Base-by-base conservation (phyloP, 75 land plant species). In the Picea glauca region DNA sequence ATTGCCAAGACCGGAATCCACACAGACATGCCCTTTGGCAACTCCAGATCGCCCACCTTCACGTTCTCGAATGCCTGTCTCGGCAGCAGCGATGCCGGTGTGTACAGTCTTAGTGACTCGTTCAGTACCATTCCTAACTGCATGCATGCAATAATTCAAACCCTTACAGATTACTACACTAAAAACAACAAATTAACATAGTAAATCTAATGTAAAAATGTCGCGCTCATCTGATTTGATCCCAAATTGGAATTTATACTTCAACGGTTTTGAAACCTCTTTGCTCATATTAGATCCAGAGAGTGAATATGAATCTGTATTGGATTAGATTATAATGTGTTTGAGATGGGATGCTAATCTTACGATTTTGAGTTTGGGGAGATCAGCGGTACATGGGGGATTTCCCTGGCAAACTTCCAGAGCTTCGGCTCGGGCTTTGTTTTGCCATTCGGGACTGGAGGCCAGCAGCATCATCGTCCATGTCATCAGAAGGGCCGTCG, bases 381-480 rank as follows among this genome's bases (percentile, higher is more conserved):
- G 87, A 26, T 88, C 88, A 31, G 89, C 88, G 63, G 74, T 58
- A 3, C 80, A 80, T 14, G 91, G 94, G 3, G 87, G 77, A 1
- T 64, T 43, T 0, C 77, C 84, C 20, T 76, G 76, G 79, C 86
- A 84, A 31, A 94, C 86, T 0, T 86, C 78, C 14, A 78, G 59
- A 0, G 90, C 90, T 78, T 98, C 96, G 9, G 60, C 86, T 0
- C 98, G 87, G 60, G 93, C 93, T 31, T 73, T 80, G 3, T 95
- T 88, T 80, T 98, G 99, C 98, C 99, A 98, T 8, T 84, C 33
- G 1, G 99, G 92, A 77, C 90, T 87, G 54, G 85, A 77, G 17
- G 96, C 96, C 11, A 98, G 91, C 1, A 93, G 88, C 93, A 98
- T 88, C 60, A 93, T 35, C 2, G 96, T 90, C 96, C 98, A 98